Percentiles rank a stretch among this genome's conserved stretches.
Conservation (phyloP, 2,329 filamentous ascomycete genomes). For the Fonsecaea pugnacius region DNA sequence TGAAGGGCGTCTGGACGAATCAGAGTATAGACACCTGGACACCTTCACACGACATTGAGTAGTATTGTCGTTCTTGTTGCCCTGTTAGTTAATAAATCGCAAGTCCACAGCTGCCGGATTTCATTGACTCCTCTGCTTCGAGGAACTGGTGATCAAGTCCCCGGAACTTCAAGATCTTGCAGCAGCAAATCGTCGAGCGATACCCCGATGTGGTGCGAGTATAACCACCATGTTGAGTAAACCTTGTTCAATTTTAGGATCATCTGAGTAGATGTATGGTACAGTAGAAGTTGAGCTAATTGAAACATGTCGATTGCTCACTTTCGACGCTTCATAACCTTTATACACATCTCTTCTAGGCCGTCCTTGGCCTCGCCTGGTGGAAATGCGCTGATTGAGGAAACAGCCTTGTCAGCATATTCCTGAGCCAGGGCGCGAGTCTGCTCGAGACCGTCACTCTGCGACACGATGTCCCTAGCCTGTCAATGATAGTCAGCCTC, state of each 20-base stretch:
- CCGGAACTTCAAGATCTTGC: background rate
- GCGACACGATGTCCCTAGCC: conserved; percentile 83
- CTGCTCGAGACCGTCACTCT: conserved; percentile 87
- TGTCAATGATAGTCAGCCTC: conserved; percentile 46
- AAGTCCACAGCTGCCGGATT: background rate
- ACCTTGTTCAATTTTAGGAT: background rate
- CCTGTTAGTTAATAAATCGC: too few relatives aligned
- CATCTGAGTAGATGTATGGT: conserved; percentile 11
- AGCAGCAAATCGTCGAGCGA: background rate
- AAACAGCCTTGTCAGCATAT: conserved; percentile 84
- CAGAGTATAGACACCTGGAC: background rate
- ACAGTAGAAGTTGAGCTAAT: background rate
- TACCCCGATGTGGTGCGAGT: background rate
- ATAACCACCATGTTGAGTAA: background rate
- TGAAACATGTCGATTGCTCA: conserved; percentile 45
- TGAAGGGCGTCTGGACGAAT: background rate
- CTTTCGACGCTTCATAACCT: conserved; percentile 86
- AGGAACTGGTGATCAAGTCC: background rate
- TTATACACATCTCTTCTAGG: conserved; percentile 89
- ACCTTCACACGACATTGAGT: background rate
- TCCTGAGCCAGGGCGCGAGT: conserved; percentile 88
- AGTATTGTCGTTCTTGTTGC: background rate
- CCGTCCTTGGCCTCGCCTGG: conserved; percentile 94
- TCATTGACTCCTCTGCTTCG: background rate
- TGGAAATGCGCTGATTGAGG: conserved; percentile 81